Conservation (phyloP, 176 grass and related monocot species). For the Carex kokanica region DNA sequence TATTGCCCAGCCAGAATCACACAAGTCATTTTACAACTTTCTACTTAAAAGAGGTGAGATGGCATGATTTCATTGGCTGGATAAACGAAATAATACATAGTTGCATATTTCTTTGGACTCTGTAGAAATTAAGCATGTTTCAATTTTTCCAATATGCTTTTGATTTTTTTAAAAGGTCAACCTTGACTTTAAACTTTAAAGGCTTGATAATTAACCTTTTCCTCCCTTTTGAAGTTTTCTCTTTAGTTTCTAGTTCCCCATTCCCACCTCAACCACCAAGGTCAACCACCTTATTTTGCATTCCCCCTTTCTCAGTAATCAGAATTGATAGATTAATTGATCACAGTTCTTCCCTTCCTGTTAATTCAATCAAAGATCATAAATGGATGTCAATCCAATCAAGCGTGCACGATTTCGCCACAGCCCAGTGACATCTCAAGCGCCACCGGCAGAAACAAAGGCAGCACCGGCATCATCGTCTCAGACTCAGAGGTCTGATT, state of each 20-base stretch:
- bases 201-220: not conserved
- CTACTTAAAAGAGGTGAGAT: not conserved
- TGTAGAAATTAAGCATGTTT: not conserved
- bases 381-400: slow-evolving; percentile 18
- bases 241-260: not conserved
- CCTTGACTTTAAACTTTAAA: slow-evolving; percentile 19
- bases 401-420: not conserved
- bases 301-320: not conserved
- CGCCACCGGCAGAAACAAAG: not conserved
- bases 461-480: not conserved
- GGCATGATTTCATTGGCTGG: not conserved
- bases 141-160: not conserved
- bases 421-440: not conserved
- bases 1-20: not conserved
- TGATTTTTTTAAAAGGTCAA: slow-evolving; percentile 14
- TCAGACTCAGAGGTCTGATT: not conserved
- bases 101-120: not conserved
- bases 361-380: not conserved
- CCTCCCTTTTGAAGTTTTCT: slow-evolving; percentile 13
- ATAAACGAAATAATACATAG: not conserved
- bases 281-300: not conserved
- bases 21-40: slow-evolving; percentile 3
- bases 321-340: not conserved
- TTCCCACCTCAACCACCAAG: not conserved
- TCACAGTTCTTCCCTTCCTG: not conserved